Evolutionary conservation across 805 yeast genomes (phyloP).

Genomic region (Ogataea naganishii): DNA sequence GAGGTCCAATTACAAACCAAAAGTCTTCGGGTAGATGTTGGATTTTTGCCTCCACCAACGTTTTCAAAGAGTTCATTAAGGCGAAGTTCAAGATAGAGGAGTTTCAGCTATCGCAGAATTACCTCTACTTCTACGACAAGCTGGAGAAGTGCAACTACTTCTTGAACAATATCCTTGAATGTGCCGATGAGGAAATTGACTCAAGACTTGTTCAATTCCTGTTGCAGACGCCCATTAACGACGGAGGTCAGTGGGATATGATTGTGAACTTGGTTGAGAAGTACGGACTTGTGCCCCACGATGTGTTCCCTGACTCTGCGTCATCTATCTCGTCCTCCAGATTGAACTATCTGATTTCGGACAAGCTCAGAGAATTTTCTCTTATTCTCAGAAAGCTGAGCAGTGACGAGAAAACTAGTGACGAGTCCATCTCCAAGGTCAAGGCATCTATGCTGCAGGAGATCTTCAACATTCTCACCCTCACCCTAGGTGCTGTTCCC

Average conservation of each 20-base stretch:
- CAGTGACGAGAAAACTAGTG: conserved; percentile 28
- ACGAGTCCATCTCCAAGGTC: conserved; percentile 14
- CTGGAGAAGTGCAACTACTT: conserved; percentile 80
- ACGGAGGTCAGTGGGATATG: conserved; percentile 92
- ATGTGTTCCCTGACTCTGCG: conserved; percentile 62
- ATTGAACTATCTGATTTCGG: conserved; percentile 57
- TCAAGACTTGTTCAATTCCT: conserved; percentile 64
- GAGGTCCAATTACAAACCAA: conserved; percentile 68
- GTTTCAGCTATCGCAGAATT: conserved; percentile 75
- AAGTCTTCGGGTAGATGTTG: conserved; percentile 78
- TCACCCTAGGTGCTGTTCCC: conserved; percentile 76
- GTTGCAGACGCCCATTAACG: conserved; percentile 58
- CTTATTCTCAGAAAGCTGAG: conserved; percentile 50
- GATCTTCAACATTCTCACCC: conserved; percentile 56
- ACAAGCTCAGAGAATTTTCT: conserved; percentile 74
- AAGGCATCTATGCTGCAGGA: conserved; percentile 42
- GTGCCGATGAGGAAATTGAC: conserved; percentile 58
- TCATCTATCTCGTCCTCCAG: conserved; percentile 45
- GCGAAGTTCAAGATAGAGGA: conserved; percentile 52
- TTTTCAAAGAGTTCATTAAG: conserved; percentile 59
- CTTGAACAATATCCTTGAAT: conserved; percentile 65
- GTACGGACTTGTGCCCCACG: conserved; percentile 75
- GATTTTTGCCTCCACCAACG: conserved; percentile 81
- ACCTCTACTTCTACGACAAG: conserved; percentile 78
- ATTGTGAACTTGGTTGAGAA: conserved; percentile 66